Evolutionary conservation across 805 yeast genomes (phyloP).

Genomic region (Wickerhamiella sorbophila): DNA sequence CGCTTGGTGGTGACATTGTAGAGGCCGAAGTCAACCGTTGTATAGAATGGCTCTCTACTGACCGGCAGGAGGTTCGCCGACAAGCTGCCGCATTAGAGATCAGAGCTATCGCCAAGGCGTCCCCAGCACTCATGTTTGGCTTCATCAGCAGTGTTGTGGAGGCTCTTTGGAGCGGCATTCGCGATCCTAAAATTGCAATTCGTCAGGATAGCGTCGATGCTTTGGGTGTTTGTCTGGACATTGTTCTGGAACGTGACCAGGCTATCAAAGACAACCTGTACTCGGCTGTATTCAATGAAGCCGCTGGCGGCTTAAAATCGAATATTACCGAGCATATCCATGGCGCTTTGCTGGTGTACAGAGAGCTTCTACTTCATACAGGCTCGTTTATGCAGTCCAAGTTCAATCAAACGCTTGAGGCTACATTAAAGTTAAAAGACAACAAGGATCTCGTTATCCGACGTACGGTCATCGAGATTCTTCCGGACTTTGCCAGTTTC

Average conservation of each 20-base stretch:
- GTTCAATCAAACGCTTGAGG: constrained; percentile 65
- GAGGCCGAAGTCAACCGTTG: constrained; percentile 83
- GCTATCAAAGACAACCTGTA: constrained; percentile 65
- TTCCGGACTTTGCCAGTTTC: constrained; percentile 72
- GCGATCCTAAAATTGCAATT: constrained; percentile 62
- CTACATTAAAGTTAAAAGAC: constrained; percentile 57
- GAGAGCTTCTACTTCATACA: constrained; percentile 59
- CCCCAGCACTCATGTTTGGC: constrained; percentile 70
- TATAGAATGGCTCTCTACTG: constrained; percentile 82
- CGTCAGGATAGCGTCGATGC: constrained; percentile 77
- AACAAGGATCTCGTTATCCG: constrained; percentile 63
- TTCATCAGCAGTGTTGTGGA: constrained; percentile 68
- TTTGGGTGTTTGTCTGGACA: constrained; percentile 59
- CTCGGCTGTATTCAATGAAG: constrained; percentile 50
- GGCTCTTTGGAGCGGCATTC: constrained; percentile 73
- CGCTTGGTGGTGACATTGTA: constrained; percentile 81
- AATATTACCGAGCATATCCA: constrained; percentile 53
- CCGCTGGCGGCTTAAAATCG: constrained; percentile 42
- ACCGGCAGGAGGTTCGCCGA: constrained; percentile 60
- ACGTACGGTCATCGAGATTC: constrained; percentile 67
- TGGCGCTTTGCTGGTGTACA: constrained; percentile 68
- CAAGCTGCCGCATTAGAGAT: constrained; percentile 85
- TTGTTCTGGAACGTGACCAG: constrained; percentile 65
- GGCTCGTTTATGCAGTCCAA: constrained; percentile 59
- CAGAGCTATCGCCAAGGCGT: constrained; percentile 68